These are phyloP conservation scores for Pythium diclinum DNA, from an alignment of 352 stramenopile genomes.

Conservation along the genomic window DNA sequence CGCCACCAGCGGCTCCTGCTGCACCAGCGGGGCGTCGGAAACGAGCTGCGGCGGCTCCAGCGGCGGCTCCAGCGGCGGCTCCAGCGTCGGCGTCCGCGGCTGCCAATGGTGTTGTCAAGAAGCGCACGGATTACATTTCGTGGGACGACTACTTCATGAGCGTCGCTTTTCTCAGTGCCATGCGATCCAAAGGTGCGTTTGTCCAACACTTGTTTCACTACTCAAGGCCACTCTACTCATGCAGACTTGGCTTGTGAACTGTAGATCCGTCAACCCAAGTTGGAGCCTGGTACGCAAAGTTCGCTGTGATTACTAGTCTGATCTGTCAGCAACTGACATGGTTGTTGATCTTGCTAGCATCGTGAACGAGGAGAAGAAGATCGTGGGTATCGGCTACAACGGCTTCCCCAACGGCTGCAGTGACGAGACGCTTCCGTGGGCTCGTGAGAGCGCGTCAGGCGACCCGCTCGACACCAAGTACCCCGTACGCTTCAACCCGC, in stretches of 20 bases:
- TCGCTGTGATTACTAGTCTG: neutral
- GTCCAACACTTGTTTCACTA: neutral
- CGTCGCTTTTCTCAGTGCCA: conserved; percentile 97
- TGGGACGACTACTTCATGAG: conserved; percentile 99
- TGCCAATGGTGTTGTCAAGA: conserved; percentile 29
- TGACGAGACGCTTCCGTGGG: conserved; percentile 96
- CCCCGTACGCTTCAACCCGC: conserved; percentile 45
- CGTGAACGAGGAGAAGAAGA: conserved; percentile 94
- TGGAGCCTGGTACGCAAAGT: conserved; percentile 81
- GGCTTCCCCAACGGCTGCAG: conserved; percentile 96
- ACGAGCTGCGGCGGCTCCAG: neutral
- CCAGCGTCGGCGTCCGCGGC: neutral
- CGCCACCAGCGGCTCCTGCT: neutral
- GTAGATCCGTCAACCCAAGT: conserved; percentile 96
- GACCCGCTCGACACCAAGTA: conserved; percentile 95
- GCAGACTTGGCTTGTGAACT: neutral
- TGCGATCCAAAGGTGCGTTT: conserved; percentile 94
- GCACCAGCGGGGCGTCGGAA: neutral
- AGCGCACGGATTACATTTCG: conserved; percentile 90
- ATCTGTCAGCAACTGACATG: neutral
- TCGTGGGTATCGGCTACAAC: conserved; percentile 99
- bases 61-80: neutral
- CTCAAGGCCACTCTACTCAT: neutral
- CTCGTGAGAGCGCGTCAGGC: conserved; percentile 52
- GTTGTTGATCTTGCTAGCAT: conserved; percentile 55